Evolutionary conservation across 495 filamentous ascomycete genomes (phyloP).

Genomic region (Neurospora sp.): DNA sequence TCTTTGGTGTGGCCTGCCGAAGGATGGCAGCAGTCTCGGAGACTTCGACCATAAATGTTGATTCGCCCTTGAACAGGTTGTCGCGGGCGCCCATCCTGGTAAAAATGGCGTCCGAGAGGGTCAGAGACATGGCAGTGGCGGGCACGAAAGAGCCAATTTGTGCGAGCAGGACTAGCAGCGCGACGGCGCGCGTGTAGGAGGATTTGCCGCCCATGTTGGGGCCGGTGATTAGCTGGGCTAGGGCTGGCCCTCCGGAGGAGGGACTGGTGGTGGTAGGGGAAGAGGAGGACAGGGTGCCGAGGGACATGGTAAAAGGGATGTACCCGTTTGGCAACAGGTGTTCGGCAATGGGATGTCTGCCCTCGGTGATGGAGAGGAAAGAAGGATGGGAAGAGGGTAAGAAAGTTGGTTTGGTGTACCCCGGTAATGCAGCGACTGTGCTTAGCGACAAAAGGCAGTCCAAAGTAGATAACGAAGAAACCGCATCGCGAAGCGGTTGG

Average conservation of each 20-base stretch:
- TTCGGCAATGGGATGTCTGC: conserved; percentile 94
- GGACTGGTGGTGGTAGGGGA: not conserved
- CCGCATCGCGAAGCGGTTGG: conserved; percentile 77
- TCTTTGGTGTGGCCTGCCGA: conserved; percentile 70
- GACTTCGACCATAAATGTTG: conserved; percentile 96
- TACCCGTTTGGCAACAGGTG: conserved; percentile 78
- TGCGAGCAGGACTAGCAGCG: conserved; percentile 85
- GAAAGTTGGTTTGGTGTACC: conserved; percentile 83
- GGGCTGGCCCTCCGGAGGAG: conserved; percentile 8
- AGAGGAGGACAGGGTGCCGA: conserved; percentile 36
- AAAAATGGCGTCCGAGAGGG: conserved; percentile 83
- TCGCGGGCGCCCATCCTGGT: conserved; percentile 96
- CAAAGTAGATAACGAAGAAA: conserved; percentile 75
- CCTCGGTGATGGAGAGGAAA: conserved; percentile 61
- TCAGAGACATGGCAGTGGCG: conserved; percentile 60
- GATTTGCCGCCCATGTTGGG: conserved; percentile 99
- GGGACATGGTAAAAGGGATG: conserved; percentile 79
- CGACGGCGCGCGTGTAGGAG: conserved; percentile 84
- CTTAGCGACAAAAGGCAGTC: conserved; percentile 87
- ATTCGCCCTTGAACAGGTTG: conserved; percentile 91
- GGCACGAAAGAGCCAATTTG: conserved; percentile 95
- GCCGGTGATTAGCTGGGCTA: conserved; percentile 83
- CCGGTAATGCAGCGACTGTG: conserved; percentile 71
- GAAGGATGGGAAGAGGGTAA: conserved; percentile 45
- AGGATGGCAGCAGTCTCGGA: conserved; percentile 86